Percentiles rank a stretch among this genome's conserved stretches.
Conservation (phyloP, 257 asterid genomes). For the Solanum etuberosum region DNA sequence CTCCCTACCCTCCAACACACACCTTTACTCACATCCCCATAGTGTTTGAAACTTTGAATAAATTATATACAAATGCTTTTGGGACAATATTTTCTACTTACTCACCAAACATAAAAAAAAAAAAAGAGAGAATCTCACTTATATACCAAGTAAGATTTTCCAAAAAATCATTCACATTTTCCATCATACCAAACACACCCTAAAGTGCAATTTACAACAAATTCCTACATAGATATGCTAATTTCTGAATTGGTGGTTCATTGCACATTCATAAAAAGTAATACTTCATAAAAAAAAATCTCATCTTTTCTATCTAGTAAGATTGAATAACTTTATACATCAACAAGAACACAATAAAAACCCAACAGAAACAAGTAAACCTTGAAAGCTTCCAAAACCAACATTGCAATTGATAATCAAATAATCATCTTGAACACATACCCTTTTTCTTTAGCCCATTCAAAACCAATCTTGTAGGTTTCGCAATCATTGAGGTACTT, state of each 20-base stretch:
- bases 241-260: background rate
- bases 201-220: background rate
- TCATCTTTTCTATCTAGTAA: background rate
- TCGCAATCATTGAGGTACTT: constrained; percentile 17
- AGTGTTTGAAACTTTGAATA: background rate
- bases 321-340: background rate
- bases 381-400: background rate
- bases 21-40: background rate
- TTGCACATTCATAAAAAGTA: background rate
- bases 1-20: background rate
- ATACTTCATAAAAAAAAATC: background rate
- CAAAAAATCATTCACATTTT: background rate
- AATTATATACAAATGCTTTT: background rate
- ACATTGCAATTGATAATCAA: background rate
- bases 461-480: constrained; percentile 11
- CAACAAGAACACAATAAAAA: background rate
- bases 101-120: background rate
- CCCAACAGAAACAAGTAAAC: background rate
- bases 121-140: background rate
- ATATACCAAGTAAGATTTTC: background rate
- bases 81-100: background rate
- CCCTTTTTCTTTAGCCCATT: constrained; percentile 17
- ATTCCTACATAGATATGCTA: background rate
- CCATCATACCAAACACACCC: background rate
- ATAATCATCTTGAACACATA: background rate